Evolutionary conservation across 805 yeast species (phyloP).

Genomic region (Candida ascalaphidarum): DNA sequence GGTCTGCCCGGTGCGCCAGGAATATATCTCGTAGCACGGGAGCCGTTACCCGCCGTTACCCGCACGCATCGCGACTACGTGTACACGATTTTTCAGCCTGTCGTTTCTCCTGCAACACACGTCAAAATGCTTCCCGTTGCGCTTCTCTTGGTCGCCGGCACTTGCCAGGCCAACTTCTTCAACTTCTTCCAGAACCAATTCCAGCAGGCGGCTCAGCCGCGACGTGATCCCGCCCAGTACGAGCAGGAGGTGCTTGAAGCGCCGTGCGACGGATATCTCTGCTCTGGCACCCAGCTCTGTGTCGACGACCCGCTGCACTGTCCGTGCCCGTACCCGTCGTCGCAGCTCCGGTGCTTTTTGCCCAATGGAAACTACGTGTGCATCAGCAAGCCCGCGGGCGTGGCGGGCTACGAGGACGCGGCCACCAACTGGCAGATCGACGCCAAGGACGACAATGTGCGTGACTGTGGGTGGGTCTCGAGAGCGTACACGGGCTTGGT

Average conservation of each 20-base stretch:
- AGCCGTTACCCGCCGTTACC: too few species aligned
- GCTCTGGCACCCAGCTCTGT: slow-evolving; percentile 78
- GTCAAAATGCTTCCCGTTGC: too few species aligned
- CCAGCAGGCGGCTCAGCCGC: slow-evolving; percentile 2
- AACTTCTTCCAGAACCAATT: slow-evolving; percentile 7
- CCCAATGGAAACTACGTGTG: slow-evolving; percentile 71
- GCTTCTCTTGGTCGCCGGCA: background rate
- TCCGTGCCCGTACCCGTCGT: slow-evolving; percentile 84
- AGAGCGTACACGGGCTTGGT: slow-evolving; percentile 55
- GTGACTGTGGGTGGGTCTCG: slow-evolving; percentile 83
- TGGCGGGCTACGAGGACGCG: slow-evolving; percentile 25
- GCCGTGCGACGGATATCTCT: slow-evolving; percentile 59
- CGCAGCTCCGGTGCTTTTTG: slow-evolving; percentile 72
- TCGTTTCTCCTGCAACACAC: too few species aligned
- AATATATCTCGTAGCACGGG: too few species aligned
- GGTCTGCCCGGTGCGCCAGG: too few species aligned
- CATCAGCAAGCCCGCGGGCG: slow-evolving; percentile 68
- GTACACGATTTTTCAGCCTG: too few species aligned
- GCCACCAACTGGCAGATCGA: slow-evolving; percentile 40
- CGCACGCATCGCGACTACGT: too few species aligned
- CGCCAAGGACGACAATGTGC: slow-evolving; percentile 40
- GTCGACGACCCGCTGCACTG: slow-evolving; percentile 64
- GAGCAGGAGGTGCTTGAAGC: slow-evolving; percentile 29
- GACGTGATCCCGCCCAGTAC: slow-evolving; percentile 11
- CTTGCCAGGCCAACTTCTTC: slow-evolving; percentile 7